Base-by-base conservation (phyloP, 2,329 filamentous ascomycete species). In the Fusarium neocosmosporiellum region DNA sequence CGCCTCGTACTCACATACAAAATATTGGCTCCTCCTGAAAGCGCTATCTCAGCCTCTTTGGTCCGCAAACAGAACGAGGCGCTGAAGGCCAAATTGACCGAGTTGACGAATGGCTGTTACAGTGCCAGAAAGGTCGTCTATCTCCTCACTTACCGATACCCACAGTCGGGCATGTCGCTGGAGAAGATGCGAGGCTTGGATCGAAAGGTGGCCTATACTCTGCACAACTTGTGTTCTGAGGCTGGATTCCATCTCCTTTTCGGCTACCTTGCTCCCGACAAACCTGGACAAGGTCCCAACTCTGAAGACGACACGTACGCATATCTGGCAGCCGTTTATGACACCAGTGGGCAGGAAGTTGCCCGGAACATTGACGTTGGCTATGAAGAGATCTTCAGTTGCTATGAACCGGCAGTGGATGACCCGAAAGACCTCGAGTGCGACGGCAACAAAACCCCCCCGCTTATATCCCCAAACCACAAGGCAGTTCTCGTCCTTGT, bases 1-100 rank as follows among this genome's bases (percentile, higher is more conserved):
- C 64, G 70, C 2, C 59, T 72, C n/a, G 54, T 73, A 2, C 67
- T 73, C n/a, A 63, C 62, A n/a, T 72, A 68, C 59, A 69, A 70
- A 20, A 13, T 70, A 10, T 72, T 68, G 14, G 54, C 33, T 7
- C 1, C 7, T 4, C 22, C 13, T 20, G 6, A 24, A 24, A 14
- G 29, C 6, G 10, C 14, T 13, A 6, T 63, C 11, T 65, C 66
- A 22, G 59, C 66, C 13, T 54, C 57, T 10, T 20, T 39, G 7
- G 5, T 63, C 27, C 31, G 20, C 10, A 43, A 55, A 4, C 43
- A 70, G 11, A 59, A n/a, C 5, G 16, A 63, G 8, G 24, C 27
- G 27, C 7, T 27, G 27, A 27, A 27, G 27, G 27, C 27, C 27
- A 27, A 4, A 7, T 27, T 27, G 27, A 27, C 27, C 27, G 27